Evolutionary conservation across 345 rosid genomes (phyloP).

Genomic region (Syzygium jambos): DNA sequence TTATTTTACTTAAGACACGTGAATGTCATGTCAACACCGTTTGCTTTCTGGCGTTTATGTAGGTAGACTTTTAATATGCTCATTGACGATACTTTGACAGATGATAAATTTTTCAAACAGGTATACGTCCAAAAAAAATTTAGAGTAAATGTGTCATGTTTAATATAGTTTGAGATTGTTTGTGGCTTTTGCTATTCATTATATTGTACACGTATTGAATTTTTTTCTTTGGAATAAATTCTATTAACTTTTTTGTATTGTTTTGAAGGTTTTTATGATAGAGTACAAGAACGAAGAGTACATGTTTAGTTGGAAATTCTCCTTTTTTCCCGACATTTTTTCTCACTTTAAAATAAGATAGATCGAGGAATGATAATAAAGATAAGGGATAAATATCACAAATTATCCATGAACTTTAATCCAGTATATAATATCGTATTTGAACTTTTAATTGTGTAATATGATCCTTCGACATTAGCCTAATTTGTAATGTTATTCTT

Average conservation of each 20-base stretch:
- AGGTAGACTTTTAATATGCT: too few relatives aligned
- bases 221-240: not conserved
- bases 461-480: not conserved
- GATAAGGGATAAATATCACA: not conserved
- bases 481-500: too few relatives aligned
- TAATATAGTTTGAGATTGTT: too few relatives aligned
- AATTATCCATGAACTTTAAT: too few relatives aligned
- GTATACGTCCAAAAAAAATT: too few relatives aligned
- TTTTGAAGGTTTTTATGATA: not conserved
- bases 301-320: not conserved
- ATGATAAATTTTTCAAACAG: too few relatives aligned
- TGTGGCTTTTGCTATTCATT: too few relatives aligned
- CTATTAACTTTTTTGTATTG: not conserved
- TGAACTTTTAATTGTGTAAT: not conserved
- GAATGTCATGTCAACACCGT: too few relatives aligned
- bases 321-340: not conserved
- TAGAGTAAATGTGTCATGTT: too few relatives aligned
- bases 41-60: too few relatives aligned
- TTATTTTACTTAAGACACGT: too few relatives aligned
- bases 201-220: not conserved
- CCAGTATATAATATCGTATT: not conserved
- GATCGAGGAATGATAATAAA: not conserved
- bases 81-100: too few relatives aligned
- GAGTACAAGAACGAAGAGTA: not conserved
- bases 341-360: not conserved